phyloP scores from a whole-genome alignment of 495 filamentous ascomycete species.

The Opeltia flavorubescens region DNA sequence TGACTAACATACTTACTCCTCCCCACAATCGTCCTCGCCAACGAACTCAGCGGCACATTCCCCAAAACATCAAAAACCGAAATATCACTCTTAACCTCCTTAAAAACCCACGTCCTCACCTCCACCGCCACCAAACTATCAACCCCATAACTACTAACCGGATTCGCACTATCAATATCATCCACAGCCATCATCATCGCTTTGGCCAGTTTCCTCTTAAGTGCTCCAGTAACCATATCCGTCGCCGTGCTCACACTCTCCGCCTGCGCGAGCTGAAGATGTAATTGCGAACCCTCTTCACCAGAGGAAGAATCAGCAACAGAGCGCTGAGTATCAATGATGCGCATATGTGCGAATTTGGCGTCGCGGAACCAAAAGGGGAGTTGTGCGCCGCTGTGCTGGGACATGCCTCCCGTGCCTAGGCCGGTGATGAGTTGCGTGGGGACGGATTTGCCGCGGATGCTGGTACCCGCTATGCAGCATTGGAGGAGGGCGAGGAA shows the following conservation, averaged over 20 bases:
- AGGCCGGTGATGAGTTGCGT: conserved; percentile 2
- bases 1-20: neutral
- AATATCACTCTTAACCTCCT: conserved; percentile 1
- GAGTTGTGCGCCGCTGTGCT: neutral
- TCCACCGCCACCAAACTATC: neutral
- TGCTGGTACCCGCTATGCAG: neutral
- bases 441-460: neutral
- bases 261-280: neutral
- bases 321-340: neutral
- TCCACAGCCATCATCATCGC: neutral
- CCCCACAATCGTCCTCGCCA: neutral
- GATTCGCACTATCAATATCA: conserved; percentile 1
- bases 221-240: neutral
- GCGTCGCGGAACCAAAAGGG: neutral
- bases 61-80: conserved; percentile 8
- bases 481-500: conserved; percentile 1
- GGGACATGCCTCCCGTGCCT: neutral
- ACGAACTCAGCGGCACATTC: neutral
- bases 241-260: neutral
- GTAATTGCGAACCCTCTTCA: neutral
- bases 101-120: neutral
- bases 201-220: conserved; percentile 1
- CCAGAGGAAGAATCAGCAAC: neutral
- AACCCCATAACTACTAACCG: neutral
- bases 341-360: neutral